Percentiles rank a stretch among this genome's conserved stretches.
These are phyloP conservation scores for Nitzschia sp. DNA, from an alignment of 108 stramenopile genomes.

Conservation along the genomic window DNA sequence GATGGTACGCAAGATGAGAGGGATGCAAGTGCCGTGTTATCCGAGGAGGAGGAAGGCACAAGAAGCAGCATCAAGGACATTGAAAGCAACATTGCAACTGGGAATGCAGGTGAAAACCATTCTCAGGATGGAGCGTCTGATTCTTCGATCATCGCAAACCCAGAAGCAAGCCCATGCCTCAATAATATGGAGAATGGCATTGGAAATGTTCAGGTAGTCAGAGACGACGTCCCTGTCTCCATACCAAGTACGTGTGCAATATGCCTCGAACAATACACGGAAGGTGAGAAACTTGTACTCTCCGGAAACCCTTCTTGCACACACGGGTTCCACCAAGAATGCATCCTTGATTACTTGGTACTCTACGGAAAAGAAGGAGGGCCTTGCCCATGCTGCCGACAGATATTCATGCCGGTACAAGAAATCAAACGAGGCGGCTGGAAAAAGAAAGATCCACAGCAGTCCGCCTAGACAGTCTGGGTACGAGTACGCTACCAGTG, in stretches of 20 bases:
- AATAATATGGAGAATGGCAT: background rate
- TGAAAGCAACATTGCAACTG: no score
- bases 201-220: background rate
- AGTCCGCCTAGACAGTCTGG: no score
- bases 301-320: slow-evolving; percentile 30
- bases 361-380: slow-evolving; percentile 4
- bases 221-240: background rate
- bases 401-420: slow-evolving; percentile 19
- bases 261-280: slow-evolving; percentile 32
- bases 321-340: slow-evolving; percentile 45
- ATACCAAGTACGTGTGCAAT: slow-evolving; percentile 23
- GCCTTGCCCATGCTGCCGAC: slow-evolving; percentile 46
- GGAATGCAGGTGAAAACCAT: no score
- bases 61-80: no score
- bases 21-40: no score
- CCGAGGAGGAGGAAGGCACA: no score
- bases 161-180: no score
- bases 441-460: slow-evolving; percentile 2
- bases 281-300: slow-evolving; percentile 22
- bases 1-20: no score
- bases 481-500: no score
- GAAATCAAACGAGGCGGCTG: background rate
- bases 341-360: slow-evolving; percentile 34
- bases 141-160: no score
- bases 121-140: no score